Base-by-base conservation (phyloP, 352 stramenopile species). In the Phytophthora ohioensis region DNA sequence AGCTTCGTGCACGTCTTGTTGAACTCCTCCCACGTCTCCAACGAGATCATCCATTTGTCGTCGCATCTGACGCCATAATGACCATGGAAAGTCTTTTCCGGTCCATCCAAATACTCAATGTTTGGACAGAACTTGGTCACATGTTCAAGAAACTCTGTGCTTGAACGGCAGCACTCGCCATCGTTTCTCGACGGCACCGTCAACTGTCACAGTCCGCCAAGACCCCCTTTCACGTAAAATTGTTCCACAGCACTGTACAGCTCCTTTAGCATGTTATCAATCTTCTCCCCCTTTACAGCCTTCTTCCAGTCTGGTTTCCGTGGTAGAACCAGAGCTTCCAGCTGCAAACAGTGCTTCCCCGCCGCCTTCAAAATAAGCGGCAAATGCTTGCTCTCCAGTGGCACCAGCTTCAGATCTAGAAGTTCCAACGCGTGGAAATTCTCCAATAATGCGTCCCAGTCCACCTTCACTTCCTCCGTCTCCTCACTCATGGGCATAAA, bases 51-150 rank as follows among this genome's bases (percentile, higher is more conserved):
- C 68, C 61, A 76, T 51, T 57, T 39, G 4, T 79, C 58, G 10
- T 58, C 4, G 17, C 61, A 75, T 15, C 27, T 47, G 2, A 51
- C 39, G 39, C 67, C 67, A 38, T 71, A 42, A 46, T n/a, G 9
- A n/a, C 11, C 13, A 1, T 39, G 12, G 9, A 67, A 31, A 11
- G 56, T 56, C 6, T 68, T n/a, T 30, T 59, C 49, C 31, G 55
- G 45, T 11, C 54, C 68, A 49, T 79, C 63, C 51, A 76, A 49
- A 15, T 63, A 62, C 56, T 76, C 67, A 4, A 76, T 47, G 5
- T 66, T 48, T 5, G 68, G 72, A 39, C 72, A 76, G 9, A 56
- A 73, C n/a, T 64, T 12, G 1, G 62, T 53, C 46, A 76, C 63
- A 8, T 52, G 31, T 0, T 74, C 64, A 3, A 79, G 7, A 34